Evolutionary conservation across 371 early-diverging fungal species (phyloP), one percentile per base, ranked within the genome.

Genomic region (Apophysomyces sp.): DNA sequence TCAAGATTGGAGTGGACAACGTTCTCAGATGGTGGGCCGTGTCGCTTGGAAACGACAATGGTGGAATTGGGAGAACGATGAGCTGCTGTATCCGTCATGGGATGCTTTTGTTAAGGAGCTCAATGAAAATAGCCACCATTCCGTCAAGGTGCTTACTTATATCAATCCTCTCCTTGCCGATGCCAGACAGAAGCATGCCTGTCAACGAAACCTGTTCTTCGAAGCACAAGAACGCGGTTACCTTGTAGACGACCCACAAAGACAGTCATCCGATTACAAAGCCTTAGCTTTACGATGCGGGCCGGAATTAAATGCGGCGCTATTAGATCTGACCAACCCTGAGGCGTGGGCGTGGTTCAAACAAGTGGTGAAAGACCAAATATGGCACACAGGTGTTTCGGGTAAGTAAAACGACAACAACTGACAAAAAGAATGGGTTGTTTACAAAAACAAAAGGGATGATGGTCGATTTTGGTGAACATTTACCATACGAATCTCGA

Each of bases 11-110:
- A 72, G 72, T 53, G 84, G 84, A 27, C 63, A 68, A 34, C 74
- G 81, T 4, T 34, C 56, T 24, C 76, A 77, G 37, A 62, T 67
- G 12, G 55, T 61, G 0, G 62, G 64, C 5, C 67, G 62, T 16
- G 66, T 67, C 4, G 61, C 63, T 16, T 60, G 69, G 26, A 66
- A 61, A 40, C 67, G 78, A 4, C 60, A 74, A 13, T 83, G 81
- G 80, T 81, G 80, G 82, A 78, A 80, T 39, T 81, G 81, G 82
- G 82, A 83, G 58, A 61, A 67, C 31, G 81, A 75, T 51, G 62
- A 62, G 27, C 62, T 32, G 6, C 60, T 72, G 0, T 81, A 84
- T 55, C 82, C 84, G 2, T 63, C 74, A 41, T 84, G 82, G 84
- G 52, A 63, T 2, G 37, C 40, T 0, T 72, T 83, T 32, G 73